phyloP scores from a whole-genome alignment of 345 rosid species.

The Lepidium sativum region DNA sequence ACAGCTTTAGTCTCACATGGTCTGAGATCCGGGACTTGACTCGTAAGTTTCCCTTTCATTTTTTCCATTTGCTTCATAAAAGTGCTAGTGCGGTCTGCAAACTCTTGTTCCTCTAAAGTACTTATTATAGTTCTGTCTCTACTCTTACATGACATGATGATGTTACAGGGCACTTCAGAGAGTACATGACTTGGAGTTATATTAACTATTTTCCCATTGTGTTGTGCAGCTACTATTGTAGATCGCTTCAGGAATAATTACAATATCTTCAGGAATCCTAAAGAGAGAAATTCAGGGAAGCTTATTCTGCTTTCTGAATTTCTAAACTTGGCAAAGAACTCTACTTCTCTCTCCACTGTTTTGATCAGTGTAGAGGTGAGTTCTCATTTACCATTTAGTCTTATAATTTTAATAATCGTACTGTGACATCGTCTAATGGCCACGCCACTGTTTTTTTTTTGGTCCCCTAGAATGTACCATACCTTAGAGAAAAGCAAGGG shows the following conservation, averaged over 20 bases:
- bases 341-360: constrained; percentile 52
- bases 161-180: neutral
- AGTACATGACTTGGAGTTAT: neutral
- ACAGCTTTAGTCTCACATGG: no score
- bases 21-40: no score
- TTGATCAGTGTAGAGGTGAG: constrained; percentile 76
- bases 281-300: constrained; percentile 34
- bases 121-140: neutral
- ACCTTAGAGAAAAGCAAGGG: constrained; percentile 42
- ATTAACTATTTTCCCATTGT: neutral
- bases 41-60: no score
- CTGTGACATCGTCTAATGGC: neutral
- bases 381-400: neutral
- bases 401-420: neutral
- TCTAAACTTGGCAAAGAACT: constrained; percentile 43
- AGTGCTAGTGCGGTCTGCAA: neutral
- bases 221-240: constrained; percentile 43
- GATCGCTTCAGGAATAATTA: constrained; percentile 37
- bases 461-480: constrained; percentile 44
- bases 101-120: neutral
- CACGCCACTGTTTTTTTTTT: neutral
- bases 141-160: neutral
- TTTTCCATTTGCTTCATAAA: neutral
- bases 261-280: constrained; percentile 45
- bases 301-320: constrained; percentile 47